Evolutionary conservation across 805 yeast genomes (phyloP).

Genomic region (Candida schatavii): DNA sequence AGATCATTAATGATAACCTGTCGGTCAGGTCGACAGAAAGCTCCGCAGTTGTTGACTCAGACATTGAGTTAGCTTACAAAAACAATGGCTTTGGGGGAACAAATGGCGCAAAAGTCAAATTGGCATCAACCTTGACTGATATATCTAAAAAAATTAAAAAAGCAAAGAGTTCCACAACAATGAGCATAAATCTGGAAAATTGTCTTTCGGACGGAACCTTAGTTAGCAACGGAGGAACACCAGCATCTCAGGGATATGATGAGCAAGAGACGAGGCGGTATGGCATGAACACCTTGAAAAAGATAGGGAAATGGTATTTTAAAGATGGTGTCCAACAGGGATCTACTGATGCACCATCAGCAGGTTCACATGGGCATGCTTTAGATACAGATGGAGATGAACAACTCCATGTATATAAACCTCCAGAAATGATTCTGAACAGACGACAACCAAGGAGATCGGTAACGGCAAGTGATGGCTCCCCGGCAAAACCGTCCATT

Average conservation of each 20-base stretch:
- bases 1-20: not conserved
- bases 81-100: not conserved
- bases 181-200: constrained; percentile 21
- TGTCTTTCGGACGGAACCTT: constrained; percentile 27
- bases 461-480: not conserved
- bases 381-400: constrained; percentile 11
- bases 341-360: too few species aligned
- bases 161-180: constrained; percentile 21
- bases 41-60: not conserved
- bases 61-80: not conserved
- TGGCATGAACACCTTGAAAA: constrained; percentile 44
- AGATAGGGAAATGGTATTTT: constrained; percentile 68
- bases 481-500: too few species aligned
- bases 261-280: constrained; percentile 11
- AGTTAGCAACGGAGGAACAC: constrained; percentile 2
- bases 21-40: not conserved
- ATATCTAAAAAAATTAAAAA: constrained; percentile 24
- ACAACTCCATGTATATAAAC: constrained; percentile 23
- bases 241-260: not conserved
- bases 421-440: constrained; percentile 69
- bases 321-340: constrained; percentile 37
- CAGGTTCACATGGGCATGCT: too few species aligned
- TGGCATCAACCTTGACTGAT: constrained; percentile 23
- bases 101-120: constrained; percentile 12
- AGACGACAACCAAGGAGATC: constrained; percentile 40